Conservation (phyloP, 2,329 filamentous ascomycete genomes). For the Botrytis galanthina region DNA sequence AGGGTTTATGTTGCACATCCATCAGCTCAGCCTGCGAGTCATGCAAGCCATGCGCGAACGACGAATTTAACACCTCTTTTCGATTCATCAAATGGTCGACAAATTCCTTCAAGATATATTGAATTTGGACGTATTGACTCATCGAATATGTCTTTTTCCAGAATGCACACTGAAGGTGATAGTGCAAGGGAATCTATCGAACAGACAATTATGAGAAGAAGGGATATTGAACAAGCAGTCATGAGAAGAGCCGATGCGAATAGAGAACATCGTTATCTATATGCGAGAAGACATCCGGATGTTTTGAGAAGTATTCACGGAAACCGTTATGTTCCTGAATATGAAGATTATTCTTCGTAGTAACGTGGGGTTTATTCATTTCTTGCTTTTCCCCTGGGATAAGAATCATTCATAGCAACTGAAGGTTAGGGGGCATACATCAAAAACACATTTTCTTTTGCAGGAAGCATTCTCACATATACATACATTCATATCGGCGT, state of each 20-base stretch:
- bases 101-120: neutral
- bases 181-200: neutral
- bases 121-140: neutral
- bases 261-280: neutral
- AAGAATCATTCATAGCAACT: neutral
- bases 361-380: neutral
- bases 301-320: neutral
- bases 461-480: neutral
- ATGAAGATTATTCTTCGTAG: neutral
- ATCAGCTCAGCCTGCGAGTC: neutral
- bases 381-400: neutral
- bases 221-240: neutral
- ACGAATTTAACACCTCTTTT: neutral
- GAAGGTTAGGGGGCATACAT: neutral
- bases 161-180: neutral
- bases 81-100: neutral
- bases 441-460: neutral
- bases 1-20: neutral
- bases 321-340: neutral
- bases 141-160: neutral
- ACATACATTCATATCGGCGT: conserved; percentile 6
- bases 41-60: neutral
- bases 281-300: neutral
- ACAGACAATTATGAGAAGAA: neutral
- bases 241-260: neutral